These are phyloP conservation scores for Naganishia albida DNA, from an alignment of 1,284 basidiomycete species.

Conservation along the genomic window DNA sequence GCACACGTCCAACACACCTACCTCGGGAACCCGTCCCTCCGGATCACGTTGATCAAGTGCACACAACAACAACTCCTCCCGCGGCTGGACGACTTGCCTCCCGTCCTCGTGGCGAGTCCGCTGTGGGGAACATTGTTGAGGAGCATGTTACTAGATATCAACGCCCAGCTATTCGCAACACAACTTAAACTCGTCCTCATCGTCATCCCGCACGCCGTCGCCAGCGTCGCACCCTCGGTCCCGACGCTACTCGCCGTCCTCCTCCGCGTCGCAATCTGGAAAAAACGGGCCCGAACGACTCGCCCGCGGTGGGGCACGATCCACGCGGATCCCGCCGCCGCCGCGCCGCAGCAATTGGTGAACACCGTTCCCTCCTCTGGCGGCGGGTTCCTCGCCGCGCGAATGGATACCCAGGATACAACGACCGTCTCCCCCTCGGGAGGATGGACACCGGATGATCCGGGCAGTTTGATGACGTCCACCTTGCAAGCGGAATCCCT, in stretches of 20 bases:
- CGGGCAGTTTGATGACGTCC: no score
- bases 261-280: constrained; percentile 7
- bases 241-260: constrained; percentile 1
- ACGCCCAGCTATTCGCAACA: constrained; percentile 8
- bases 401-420: not conserved
- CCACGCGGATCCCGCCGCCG: not conserved
- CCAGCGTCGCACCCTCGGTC: not conserved
- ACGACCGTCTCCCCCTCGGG: no score
- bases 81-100: constrained; percentile 34
- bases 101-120: constrained; percentile 35
- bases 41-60: constrained; percentile 23
- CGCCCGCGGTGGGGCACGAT: constrained; percentile 3
- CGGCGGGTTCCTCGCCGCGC: not conserved
- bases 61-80: constrained; percentile 33
- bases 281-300: not conserved
- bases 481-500: no score
- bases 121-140: constrained; percentile 10
- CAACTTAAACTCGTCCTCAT: constrained; percentile 6
- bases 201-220: constrained; percentile 16
- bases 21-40: constrained; percentile 24
- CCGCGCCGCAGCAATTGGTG: not conserved
- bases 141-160: constrained; percentile 16
- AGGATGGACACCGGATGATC: not conserved
- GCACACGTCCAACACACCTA: constrained; percentile 18
- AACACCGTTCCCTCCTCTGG: constrained; percentile 15